These are phyloP conservation scores for Climacium dendroides DNA, from an alignment of 225 moss, liverwort and hornwort species.

Conservation along the genomic window DNA sequence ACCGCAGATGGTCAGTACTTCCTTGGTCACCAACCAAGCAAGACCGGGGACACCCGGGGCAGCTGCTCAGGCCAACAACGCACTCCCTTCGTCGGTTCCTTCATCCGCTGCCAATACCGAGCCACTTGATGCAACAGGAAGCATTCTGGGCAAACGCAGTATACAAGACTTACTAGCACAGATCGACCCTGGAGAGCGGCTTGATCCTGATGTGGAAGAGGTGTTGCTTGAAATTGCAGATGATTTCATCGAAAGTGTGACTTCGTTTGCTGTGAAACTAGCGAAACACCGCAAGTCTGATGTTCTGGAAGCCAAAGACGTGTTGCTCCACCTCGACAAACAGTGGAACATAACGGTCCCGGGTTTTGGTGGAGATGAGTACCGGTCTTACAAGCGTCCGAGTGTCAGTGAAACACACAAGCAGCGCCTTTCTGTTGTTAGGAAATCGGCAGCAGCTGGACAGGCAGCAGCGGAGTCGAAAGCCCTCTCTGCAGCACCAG, in stretches of 20 bases:
- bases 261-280: constrained; percentile 72
- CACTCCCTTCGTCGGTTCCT: constrained; percentile 6
- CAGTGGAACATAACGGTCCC: constrained; percentile 90
- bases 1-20: constrained; percentile 7
- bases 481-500: not conserved
- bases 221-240: constrained; percentile 87
- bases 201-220: constrained; percentile 92
- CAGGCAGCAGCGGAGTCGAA: constrained; percentile 37
- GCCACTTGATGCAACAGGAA: constrained; percentile 47
- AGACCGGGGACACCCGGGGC: constrained; percentile 62
- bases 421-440: constrained; percentile 86
- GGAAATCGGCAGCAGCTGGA: constrained; percentile 64
- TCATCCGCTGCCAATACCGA: constrained; percentile 25
- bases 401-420: constrained; percentile 76
- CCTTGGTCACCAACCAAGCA: constrained; percentile 23
- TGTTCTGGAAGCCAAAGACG: constrained; percentile 80
- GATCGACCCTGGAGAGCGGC: constrained; percentile 75
- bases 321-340: constrained; percentile 74
- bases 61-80: constrained; percentile 23
- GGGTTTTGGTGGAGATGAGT: constrained; percentile 88
- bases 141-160: constrained; percentile 86
- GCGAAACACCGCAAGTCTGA: constrained; percentile 86
- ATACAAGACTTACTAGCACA: constrained; percentile 88
- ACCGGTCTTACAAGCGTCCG: constrained; percentile 68
- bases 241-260: constrained; percentile 87